Evolutionary conservation across 768 basidiomycete genomes (phyloP).

Genomic region (Obba rivulosa): DNA sequence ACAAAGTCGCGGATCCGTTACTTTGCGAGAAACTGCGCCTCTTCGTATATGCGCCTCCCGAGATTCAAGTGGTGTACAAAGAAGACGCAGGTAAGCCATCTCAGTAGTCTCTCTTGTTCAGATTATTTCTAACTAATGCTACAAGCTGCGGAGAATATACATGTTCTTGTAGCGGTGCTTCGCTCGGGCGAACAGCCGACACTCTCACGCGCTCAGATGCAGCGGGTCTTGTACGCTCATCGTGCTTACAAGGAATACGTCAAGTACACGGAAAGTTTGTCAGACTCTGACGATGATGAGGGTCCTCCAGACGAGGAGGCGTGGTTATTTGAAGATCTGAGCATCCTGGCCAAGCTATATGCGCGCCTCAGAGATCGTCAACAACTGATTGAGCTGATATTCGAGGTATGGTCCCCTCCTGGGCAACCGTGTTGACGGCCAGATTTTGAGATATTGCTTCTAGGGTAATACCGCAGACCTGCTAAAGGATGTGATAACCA

Average conservation of each 20-base stretch:
- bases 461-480: constrained; percentile 94
- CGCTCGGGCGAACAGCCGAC: constrained; percentile 72
- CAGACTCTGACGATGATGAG: constrained; percentile 89
- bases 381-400: constrained; percentile 87
- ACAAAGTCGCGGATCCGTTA: constrained; percentile 83
- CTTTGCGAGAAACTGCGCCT: constrained; percentile 84
- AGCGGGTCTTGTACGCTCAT: constrained; percentile 72
- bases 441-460: background rate
- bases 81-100: constrained; percentile 66
- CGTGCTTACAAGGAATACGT: constrained; percentile 76
- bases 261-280: constrained; percentile 48
- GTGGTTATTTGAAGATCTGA: constrained; percentile 93
- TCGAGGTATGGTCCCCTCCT: constrained; percentile 60
- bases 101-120: background rate
- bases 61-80: constrained; percentile 81
- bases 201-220: constrained; percentile 73
- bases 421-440: background rate
- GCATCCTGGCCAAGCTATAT: constrained; percentile 73
- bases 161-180: constrained; percentile 75
- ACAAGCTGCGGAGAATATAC: constrained; percentile 60
- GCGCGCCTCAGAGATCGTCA: constrained; percentile 82
- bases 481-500: constrained; percentile 96
- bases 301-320: constrained; percentile 93
- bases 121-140: background rate
- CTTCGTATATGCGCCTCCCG: constrained; percentile 82